Evolutionary conservation across 345 rosid species (phyloP), one percentile per base, ranked within the genome.

Genomic region (Nasturtium officinale): DNA sequence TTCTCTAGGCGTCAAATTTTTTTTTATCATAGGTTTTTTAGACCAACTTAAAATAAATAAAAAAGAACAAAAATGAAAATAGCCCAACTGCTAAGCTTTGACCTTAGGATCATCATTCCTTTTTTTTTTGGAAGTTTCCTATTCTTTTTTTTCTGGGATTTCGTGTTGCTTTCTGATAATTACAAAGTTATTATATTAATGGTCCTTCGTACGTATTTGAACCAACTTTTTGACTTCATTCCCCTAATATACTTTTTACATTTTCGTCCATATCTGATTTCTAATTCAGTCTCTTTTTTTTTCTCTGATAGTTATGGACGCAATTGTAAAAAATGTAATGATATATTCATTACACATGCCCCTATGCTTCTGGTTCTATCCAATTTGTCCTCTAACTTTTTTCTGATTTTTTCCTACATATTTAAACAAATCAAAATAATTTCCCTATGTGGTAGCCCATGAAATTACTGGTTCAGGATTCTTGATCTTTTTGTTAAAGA

Each of bases 71-170:
- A 60, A 60, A 46, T 16, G 47, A 17, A 76, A 69, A 63, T 69
- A 70, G 71, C 54, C 71, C 71, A 76, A 69, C 79, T 69, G 71
- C 79, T 76, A 62, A 62, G 76, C 67, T 76, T 76, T 76, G 79
- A 76, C 79, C 76, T 76, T 63, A 69, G 66, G 71, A 38, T 76
- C 75, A 76, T 76, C 71, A 76, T 69, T 37, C 37, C 50, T 26
- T 58, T 16, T 50, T 65, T 45, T 3, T n/a, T n/a, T n/a, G n/a
- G n/a, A 18, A 38, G 7, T 16, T 71, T 71, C 51, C 23, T 50
- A 8, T 18, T 40, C 23, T 29, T 7, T n/a, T 16, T 8, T 32
- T 21, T 29, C 6, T 69, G 21, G 71, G 61, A 1, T 35, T 63
- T 28, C 71, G 75, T 76, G 75, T 63, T 18, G 50, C 53, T 28